A percentile compares a stretch with the other conserved stretches of the same genome.
Evolutionary conservation across 2,329 filamentous ascomycete genomes (phyloP).

Genomic region (Epichloe gansuensis): DNA sequence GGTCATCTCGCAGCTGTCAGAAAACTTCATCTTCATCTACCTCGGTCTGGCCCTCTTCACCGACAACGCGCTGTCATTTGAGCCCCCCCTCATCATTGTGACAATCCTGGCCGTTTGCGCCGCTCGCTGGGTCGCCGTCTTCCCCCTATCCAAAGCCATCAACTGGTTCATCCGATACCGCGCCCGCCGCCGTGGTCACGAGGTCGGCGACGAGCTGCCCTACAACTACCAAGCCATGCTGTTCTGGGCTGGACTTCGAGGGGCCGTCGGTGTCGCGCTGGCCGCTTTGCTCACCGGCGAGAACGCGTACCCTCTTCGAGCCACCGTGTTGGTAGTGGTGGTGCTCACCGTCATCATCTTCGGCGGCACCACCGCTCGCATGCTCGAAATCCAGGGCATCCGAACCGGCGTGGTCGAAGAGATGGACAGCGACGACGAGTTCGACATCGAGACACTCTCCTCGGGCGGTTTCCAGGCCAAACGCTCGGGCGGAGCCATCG

Average conservation of each 20-base stretch:
- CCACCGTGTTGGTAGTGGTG: constrained; percentile 93
- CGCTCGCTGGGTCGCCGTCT: constrained; percentile 86
- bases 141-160: constrained; percentile 83
- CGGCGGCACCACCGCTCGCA: constrained; percentile 88
- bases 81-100: constrained; percentile 88
- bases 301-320: constrained; percentile 71
- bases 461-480: constrained; percentile 66
- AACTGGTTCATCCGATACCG: constrained; percentile 89
- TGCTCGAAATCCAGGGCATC: constrained; percentile 96
- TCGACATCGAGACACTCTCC: constrained; percentile 75
- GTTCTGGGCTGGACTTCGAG: constrained; percentile 95
- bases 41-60: constrained; percentile 90
- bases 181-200: constrained; percentile 57
- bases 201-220: constrained; percentile 76
- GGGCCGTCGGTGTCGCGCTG: constrained; percentile 88
- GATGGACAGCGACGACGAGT: constrained; percentile 94
- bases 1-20: constrained; percentile 83
- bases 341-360: constrained; percentile 98
- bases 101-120: constrained; percentile 84
- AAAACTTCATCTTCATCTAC: constrained; percentile 99
- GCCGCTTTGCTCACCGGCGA: constrained; percentile 76
- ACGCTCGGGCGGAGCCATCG: constrained; percentile 62
- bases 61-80: constrained; percentile 75
- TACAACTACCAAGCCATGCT: constrained; percentile 98
- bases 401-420: constrained; percentile 93